Percentiles rank a stretch among this genome's conserved stretches.
phyloP scores from a whole-genome alignment of 73 alveolate species.

The Paramecium pentaurelia region DNA sequence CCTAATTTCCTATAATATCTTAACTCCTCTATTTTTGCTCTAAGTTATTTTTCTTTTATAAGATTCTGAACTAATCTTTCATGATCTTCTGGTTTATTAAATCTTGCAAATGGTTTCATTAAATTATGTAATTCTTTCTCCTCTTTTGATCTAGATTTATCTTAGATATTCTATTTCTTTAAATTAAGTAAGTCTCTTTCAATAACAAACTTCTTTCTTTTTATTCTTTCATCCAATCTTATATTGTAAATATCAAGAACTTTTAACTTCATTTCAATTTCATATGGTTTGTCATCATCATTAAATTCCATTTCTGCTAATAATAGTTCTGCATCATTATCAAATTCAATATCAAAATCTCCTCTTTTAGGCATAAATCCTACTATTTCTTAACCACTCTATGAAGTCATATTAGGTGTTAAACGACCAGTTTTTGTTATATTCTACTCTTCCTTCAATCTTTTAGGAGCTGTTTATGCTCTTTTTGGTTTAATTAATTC shows the following conservation, averaged over 20 bases:
- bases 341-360: slow-evolving; percentile 96
- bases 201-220: slow-evolving; percentile 92
- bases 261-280: slow-evolving; percentile 82
- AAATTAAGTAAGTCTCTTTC: slow-evolving; percentile 92
- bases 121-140: slow-evolving; percentile 70
- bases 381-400: slow-evolving; percentile 81
- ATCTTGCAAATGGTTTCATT: slow-evolving; percentile 86
- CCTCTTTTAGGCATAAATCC: slow-evolving; percentile 98
- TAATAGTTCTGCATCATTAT: slow-evolving; percentile 93
- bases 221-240: slow-evolving; percentile 93
- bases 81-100: slow-evolving; percentile 76
- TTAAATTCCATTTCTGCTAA: slow-evolving; percentile 94
- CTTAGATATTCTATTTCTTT: slow-evolving; percentile 64
- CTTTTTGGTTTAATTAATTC: slow-evolving; percentile 50
- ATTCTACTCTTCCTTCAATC: slow-evolving; percentile 61
- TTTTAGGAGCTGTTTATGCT: slow-evolving; percentile 52
- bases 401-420: slow-evolving; percentile 62
- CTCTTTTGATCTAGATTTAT: slow-evolving; percentile 69
- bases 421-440: slow-evolving; percentile 66
- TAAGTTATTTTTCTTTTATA: slow-evolving; percentile 69
- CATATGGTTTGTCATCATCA: slow-evolving; percentile 92
- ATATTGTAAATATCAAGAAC: slow-evolving; percentile 92
- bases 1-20: slow-evolving; percentile 74
- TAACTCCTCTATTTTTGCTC: slow-evolving; percentile 74
- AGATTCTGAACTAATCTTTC: slow-evolving; percentile 70